A percentile compares a stretch with the other conserved stretches of the same genome.
Conservation (phyloP, 345 rosid genomes). For the Syzygium aromaticum region DNA sequence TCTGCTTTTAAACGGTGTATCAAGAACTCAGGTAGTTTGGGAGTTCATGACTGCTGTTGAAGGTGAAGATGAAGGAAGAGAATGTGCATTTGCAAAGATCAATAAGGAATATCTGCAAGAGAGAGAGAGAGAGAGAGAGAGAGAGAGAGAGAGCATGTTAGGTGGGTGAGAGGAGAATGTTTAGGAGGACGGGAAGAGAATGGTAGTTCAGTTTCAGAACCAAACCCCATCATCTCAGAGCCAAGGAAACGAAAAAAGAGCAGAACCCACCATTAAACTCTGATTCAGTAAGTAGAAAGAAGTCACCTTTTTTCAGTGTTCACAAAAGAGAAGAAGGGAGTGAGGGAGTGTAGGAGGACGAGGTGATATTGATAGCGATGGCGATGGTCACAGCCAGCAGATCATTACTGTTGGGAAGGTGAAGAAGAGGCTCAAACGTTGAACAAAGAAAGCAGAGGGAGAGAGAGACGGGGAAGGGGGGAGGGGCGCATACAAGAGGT, state of each 20-base stretch:
- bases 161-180: neutral
- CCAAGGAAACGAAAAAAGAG: neutral
- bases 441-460: neutral
- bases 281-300: neutral
- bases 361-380: neutral
- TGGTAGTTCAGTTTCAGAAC: conserved; percentile 3
- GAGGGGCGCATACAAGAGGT: neutral
- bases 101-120: neutral
- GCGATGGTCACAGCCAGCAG: neutral
- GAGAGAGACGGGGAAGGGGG: neutral
- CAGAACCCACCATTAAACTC: neutral
- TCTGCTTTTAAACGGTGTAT: neutral
- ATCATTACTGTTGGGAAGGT: neutral
- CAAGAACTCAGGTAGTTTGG: neutral
- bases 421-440: neutral
- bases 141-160: neutral
- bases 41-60: neutral
- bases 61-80: neutral
- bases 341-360: neutral
- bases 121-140: neutral
- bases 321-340: neutral
- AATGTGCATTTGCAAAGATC: neutral
- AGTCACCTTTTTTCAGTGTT: neutral
- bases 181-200: neutral
- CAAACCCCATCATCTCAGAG: neutral